These are phyloP conservation scores for Coemansia sp. DNA, from an alignment of 192 early-diverging fungal species.

Conservation along the genomic window DNA sequence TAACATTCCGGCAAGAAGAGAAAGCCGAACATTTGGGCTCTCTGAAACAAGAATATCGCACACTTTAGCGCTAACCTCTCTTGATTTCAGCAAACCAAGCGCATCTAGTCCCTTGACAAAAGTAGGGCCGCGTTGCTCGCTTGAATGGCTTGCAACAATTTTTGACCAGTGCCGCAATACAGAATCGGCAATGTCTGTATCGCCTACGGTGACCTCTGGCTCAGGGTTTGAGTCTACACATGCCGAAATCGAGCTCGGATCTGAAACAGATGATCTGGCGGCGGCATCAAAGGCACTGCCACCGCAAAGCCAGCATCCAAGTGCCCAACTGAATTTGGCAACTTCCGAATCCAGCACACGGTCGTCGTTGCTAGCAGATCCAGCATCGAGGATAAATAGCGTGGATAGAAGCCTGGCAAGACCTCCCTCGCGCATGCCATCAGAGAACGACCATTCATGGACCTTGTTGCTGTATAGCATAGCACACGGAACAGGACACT, in stretches of 20 bases:
- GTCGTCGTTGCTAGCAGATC: not conserved
- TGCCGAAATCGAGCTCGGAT: not conserved
- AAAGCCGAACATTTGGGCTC: conserved; percentile 12
- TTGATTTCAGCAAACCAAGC: conserved; percentile 10
- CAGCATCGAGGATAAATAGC: not conserved
- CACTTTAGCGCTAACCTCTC: conserved; percentile 11
- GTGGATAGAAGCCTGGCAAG: not conserved
- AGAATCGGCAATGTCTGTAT: conserved; percentile 17
- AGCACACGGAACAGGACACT: conserved; percentile 43
- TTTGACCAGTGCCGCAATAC: conserved; percentile 31
- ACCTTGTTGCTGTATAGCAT: conserved; percentile 38
- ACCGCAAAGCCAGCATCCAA: conserved; percentile 49
- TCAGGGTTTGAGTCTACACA: not conserved
- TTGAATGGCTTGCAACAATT: not conserved
- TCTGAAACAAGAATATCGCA: conserved; percentile 34
- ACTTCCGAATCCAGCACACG: conserved; percentile 28
- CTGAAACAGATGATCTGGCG: not conserved
- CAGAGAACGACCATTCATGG: conserved; percentile 15
- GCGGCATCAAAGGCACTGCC: conserved; percentile 16
- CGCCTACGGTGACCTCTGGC: not conserved
- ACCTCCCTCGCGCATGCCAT: not conserved
- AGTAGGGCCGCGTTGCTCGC: not conserved
- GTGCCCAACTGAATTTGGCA: conserved; percentile 32
- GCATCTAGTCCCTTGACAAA: conserved; percentile 10
- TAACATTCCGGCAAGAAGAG: conserved; percentile 43